phyloP scores from a whole-genome alignment of 2,329 filamentous ascomycete genomes.

The Penicillium sp. region DNA sequence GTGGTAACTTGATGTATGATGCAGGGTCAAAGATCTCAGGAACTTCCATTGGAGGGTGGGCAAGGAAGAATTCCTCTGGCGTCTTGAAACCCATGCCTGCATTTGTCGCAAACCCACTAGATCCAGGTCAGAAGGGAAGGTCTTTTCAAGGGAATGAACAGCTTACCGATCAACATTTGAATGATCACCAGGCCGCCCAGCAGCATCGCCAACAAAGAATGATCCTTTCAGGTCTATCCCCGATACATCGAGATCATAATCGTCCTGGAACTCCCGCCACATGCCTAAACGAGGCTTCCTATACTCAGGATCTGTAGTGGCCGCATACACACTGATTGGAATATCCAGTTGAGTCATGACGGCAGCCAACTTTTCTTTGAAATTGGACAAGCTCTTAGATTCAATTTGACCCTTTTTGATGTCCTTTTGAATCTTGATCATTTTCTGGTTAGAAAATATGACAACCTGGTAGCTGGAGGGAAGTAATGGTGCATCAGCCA shows the following conservation, averaged over 20 bases:
- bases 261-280: slow-evolving; percentile 71
- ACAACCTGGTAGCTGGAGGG: slow-evolving; percentile 68
- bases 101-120: slow-evolving; percentile 81
- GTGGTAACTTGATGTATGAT: slow-evolving; percentile 48
- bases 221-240: slow-evolving; percentile 71
- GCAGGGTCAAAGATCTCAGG: slow-evolving; percentile 70
- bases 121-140: slow-evolving; percentile 15
- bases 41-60: slow-evolving; percentile 66
- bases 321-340: slow-evolving; percentile 80
- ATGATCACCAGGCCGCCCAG: slow-evolving; percentile 59
- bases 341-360: slow-evolving; percentile 69
- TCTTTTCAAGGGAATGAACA: not conserved
- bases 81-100: slow-evolving; percentile 78
- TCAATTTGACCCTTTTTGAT: slow-evolving; percentile 69
- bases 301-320: slow-evolving; percentile 77
- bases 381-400: slow-evolving; percentile 70
- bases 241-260: slow-evolving; percentile 59
- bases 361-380: slow-evolving; percentile 76
- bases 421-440: slow-evolving; percentile 72
- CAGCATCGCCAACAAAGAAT: slow-evolving; percentile 89
- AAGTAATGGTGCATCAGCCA: not conserved
- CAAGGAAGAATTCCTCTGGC: slow-evolving; percentile 89
- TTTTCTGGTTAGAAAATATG: slow-evolving; percentile 87
- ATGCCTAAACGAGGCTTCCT: slow-evolving; percentile 87
- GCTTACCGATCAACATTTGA: slow-evolving; percentile 60